A percentile compares a stretch with the other conserved stretches of the same genome.
Evolutionary conservation across 169 alveolate genomes (phyloP).

Genomic region (Eimeria tenella): DNA sequence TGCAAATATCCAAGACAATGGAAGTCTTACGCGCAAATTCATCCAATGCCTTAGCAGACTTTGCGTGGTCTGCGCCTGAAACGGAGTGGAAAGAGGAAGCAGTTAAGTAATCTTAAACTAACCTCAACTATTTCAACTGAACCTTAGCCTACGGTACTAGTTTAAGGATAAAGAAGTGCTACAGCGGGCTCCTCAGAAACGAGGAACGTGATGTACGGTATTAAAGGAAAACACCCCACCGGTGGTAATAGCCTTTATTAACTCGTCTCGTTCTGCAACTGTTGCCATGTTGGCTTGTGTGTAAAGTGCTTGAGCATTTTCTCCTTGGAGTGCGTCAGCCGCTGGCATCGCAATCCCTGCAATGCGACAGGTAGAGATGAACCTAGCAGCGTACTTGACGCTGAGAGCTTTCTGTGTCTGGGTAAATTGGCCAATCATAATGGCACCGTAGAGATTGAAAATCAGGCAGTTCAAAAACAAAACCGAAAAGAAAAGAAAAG

Average conservation of each 20-base stretch:
- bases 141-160: background rate
- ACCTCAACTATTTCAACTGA: background rate
- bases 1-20: conserved; percentile 55
- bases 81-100: conserved; percentile 11
- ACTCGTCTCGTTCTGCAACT: conserved; percentile 45
- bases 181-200: background rate
- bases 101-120: background rate
- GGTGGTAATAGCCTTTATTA: conserved; percentile 10
- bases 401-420: conserved; percentile 28
- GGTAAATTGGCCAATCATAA: conserved; percentile 70
- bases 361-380: conserved; percentile 70
- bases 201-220: background rate
- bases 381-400: conserved; percentile 55
- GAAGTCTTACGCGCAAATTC: conserved; percentile 65
- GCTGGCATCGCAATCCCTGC: conserved; percentile 75
- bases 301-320: conserved; percentile 60
- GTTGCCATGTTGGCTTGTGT: conserved; percentile 32
- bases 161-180: background rate
- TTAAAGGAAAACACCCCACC: conserved; percentile 25
- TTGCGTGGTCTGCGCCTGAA: conserved; percentile 54
- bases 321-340: conserved; percentile 64
- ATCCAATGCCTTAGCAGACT: conserved; percentile 70
- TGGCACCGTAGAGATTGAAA: conserved; percentile 75
- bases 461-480: conserved; percentile 37
- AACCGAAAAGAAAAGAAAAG: conserved; percentile 49